Percentiles rank a stretch among this genome's conserved stretches.
Conservation (phyloP, 306 rosid species). For the Fragaria ananassa region DNA sequence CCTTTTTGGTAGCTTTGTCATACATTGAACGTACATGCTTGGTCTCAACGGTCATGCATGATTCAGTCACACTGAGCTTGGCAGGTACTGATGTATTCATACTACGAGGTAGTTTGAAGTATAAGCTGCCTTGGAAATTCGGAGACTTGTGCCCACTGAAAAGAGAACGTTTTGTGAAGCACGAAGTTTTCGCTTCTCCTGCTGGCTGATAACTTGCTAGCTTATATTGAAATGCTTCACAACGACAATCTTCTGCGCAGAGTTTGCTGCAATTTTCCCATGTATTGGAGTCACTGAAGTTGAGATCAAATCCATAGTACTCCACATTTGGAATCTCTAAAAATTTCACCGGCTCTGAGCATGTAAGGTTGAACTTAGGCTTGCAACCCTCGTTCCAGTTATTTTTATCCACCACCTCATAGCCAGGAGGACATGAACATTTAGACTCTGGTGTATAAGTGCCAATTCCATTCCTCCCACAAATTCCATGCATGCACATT, state of each 20-base stretch:
- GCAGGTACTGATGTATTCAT: not conserved
- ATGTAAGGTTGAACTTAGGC: constrained; percentile 19
- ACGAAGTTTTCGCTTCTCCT: constrained; percentile 5
- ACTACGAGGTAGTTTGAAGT: constrained; percentile 31
- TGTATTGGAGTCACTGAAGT: not conserved
- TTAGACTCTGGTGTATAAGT: not conserved
- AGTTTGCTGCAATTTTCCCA: constrained; percentile 21
- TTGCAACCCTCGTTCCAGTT: constrained; percentile 36
- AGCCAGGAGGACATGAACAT: constrained; percentile 28
- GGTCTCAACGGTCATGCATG: not conserved
- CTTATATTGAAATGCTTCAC: constrained; percentile 40
- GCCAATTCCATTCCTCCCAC: constrained; percentile 25
- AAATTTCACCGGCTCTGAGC: constrained; percentile 20
- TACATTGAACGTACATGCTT: no score
- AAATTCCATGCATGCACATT: constrained; percentile 47
- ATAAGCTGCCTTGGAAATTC: constrained; percentile 18
- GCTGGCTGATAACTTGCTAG: not conserved
- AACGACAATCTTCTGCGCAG: constrained; percentile 28
- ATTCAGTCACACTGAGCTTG: not conserved
- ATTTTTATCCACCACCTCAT: not conserved
- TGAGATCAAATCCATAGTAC: constrained; percentile 39
- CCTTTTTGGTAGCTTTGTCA: not conserved
- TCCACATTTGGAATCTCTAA: constrained; percentile 31
- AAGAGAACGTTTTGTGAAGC: constrained; percentile 33
- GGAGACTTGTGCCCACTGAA: constrained; percentile 32